A percentile compares a stretch with the other conserved stretches of the same genome.
Conservation (phyloP, 257 asterid species). For the Prunella vulgaris region DNA sequence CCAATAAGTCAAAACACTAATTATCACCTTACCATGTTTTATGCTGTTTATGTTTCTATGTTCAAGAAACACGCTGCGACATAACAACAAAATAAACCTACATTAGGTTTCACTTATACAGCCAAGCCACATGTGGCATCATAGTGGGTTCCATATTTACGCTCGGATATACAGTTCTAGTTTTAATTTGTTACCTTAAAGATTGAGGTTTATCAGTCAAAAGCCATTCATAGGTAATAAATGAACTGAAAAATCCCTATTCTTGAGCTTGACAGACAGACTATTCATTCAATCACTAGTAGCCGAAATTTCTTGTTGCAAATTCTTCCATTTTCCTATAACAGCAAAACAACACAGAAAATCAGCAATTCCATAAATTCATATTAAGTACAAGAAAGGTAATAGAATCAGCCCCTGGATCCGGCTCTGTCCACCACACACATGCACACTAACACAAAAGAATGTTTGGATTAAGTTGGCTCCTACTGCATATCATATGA, state of each 20-base stretch:
- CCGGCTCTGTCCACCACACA: too few relatives aligned
- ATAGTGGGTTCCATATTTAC: not conserved
- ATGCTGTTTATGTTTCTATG: not conserved
- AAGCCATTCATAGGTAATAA: not conserved
- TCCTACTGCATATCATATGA: too few relatives aligned
- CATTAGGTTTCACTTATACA: too few relatives aligned
- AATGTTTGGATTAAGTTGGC: not conserved
- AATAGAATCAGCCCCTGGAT: not conserved
- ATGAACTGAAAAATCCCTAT: not conserved
- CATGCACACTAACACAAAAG: too few relatives aligned
- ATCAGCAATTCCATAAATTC: not conserved
- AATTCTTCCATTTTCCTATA: not conserved
- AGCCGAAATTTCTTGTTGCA: not conserved
- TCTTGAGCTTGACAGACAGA: not conserved
- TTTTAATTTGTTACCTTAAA: conserved; percentile 3
- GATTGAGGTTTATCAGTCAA: not conserved
- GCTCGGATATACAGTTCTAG: not conserved
- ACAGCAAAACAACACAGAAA: not conserved
- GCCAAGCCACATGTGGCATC: not conserved
- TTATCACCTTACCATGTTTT: not conserved
- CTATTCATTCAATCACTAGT: not conserved
- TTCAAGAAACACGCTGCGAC: not conserved
- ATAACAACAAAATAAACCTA: not conserved
- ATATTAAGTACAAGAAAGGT: conserved; percentile 1
- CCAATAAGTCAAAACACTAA: not conserved